These are phyloP conservation scores for Syzygium oleosum DNA, from an alignment of 345 rosid species.

Conservation along the genomic window DNA sequence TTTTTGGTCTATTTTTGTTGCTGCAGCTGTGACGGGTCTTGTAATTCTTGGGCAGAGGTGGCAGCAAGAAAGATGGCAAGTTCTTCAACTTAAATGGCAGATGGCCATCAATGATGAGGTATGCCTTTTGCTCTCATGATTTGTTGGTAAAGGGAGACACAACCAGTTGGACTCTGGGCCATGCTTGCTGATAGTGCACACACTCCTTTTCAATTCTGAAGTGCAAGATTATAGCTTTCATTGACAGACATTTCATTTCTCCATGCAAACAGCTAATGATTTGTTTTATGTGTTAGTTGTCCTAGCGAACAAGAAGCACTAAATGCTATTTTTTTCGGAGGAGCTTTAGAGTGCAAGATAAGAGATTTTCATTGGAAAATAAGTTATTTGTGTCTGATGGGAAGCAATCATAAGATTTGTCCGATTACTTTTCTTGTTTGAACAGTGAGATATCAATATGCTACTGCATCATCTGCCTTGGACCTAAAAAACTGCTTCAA, in stretches of 20 bases:
- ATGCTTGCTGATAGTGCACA: neutral
- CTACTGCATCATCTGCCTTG: neutral
- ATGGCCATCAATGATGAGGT: constrained; percentile 65
- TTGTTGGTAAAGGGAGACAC: neutral
- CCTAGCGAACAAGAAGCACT: neutral
- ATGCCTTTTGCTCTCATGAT: neutral
- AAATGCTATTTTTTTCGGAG: neutral
- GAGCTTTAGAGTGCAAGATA: neutral
- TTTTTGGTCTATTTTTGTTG: constrained; percentile 85
- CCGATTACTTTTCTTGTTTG: neutral
- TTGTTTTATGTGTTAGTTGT: neutral
- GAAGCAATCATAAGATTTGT: neutral
- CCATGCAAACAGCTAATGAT: neutral
- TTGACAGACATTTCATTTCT: neutral
- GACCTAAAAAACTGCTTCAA: neutral
- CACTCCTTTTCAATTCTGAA: neutral
- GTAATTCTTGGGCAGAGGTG: constrained; percentile 91
- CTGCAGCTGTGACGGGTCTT: constrained; percentile 92
- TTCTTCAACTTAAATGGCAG: constrained; percentile 80
- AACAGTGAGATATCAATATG: neutral
- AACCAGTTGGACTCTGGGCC: neutral
- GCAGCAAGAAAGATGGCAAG: constrained; percentile 96
- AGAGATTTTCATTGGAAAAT: neutral
- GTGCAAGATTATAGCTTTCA: neutral
- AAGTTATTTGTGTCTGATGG: neutral